A percentile compares a stretch with the other conserved stretches of the same genome.
Conservation (phyloP, 2,329 filamentous ascomycete species). For the Albophoma yamanashiensis region DNA sequence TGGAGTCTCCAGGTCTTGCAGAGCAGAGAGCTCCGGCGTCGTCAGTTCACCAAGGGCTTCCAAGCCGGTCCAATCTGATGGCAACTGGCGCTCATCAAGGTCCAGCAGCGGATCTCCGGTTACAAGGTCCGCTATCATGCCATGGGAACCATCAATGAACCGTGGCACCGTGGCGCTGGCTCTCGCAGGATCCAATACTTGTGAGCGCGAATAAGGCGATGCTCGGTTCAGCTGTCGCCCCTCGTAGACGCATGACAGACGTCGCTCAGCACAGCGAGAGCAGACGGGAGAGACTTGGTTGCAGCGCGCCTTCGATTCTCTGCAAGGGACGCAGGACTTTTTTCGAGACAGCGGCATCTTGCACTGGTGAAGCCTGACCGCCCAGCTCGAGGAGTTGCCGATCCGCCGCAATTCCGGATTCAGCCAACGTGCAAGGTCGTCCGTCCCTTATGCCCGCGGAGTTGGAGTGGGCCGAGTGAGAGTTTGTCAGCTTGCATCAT, state of each 20-base stretch:
- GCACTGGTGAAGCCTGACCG: no score
- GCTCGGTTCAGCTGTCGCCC: not conserved
- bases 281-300: not conserved
- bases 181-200: no score
- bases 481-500: not conserved
- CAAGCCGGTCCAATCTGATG: not conserved
- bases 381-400: no score
- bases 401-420: not conserved
- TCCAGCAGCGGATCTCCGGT: not conserved
- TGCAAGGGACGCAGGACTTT: not conserved
- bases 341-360: not conserved
- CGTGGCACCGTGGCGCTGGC: not conserved
- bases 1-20: not conserved
- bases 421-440: not conserved
- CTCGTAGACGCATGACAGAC: not conserved
- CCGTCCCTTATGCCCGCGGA: not conserved
- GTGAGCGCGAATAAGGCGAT: not conserved
- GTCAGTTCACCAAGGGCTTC: not conserved
- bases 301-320: not conserved
- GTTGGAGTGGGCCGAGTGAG: not conserved
- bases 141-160: not conserved
- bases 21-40: not conserved
- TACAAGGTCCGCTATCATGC: not conserved
- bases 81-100: not conserved
- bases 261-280: not conserved